Base-by-base conservation (phyloP, 108 stramenopile genomes). In the Cyclotella kingstonii region DNA sequence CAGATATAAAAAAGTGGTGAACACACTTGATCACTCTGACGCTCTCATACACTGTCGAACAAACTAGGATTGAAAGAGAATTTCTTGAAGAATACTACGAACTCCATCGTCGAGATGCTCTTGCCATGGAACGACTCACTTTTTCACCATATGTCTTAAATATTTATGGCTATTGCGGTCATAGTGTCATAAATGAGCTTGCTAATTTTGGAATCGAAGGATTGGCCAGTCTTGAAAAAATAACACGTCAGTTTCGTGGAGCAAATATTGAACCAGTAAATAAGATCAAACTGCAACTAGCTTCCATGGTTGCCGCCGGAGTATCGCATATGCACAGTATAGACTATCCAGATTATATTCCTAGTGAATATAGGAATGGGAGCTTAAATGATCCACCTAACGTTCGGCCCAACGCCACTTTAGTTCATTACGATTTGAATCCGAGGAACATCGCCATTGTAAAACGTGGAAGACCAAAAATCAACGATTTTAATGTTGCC, bases 401-500 rank as follows among this genome's bases (percentile, higher is more conserved):
- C 26, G 22, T 1, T 61, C 40, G 40, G 15, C 34, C 55, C 43
- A 79, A 79, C 39, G 78, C 86, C 14, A 83, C 81, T 9, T 73
- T 93, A 70, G 89, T 83, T 8, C 89, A 93, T 57, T 93, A 93
- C 67, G 92, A 93, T 54, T 58, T 93, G 31, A 87, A 87, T 54
- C 89, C 89, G 12, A 69, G 85, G 2, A 93, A 93, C 58, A 78
- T 93, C 68, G 86, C 86, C 17, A 76, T 93, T 23, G 75, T 90
- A 15, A 34, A 54, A 25, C 80, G 76, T 2, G 88, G 86, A 8
- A 81, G 57, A 42, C 92, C 92, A 26, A 90, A 90, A 56, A 56
- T 93, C 28, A 93, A 89, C 44, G 92, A 93, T 66, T 93, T 93
- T 45, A 93, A 93, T 57, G 84, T 88, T 42, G 91, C 87, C 29